These are phyloP conservation scores for Rhodosporidiobolus odoratus DNA, from an alignment of 768 basidiomycete species.

Conservation along the genomic window DNA sequence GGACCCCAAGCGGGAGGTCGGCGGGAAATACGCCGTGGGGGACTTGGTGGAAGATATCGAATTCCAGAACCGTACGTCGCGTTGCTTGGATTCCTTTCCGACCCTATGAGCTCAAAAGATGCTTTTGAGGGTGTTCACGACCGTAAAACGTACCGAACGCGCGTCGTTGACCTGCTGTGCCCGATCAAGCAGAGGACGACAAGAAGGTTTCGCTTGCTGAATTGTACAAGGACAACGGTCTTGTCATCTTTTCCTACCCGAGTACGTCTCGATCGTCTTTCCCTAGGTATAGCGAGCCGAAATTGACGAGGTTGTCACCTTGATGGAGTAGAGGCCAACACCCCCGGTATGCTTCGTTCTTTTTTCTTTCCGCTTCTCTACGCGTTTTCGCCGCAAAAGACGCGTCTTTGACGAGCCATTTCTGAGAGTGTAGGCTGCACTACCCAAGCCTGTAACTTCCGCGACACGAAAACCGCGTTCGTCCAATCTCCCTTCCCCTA, in stretches of 20 bases:
- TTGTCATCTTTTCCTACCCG: constrained; percentile 77
- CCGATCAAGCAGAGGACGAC: constrained; percentile 46
- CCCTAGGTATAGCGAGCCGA: neutral
- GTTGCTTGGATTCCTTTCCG: constrained; percentile 69
- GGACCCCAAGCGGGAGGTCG: constrained; percentile 10
- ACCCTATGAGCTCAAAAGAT: constrained; percentile 56
- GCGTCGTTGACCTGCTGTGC: neutral
- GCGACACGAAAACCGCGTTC: neutral
- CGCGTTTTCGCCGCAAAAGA: neutral
- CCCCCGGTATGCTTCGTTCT: constrained; percentile 22
- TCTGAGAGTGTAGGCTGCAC: constrained; percentile 63
- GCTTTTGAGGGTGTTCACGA: constrained; percentile 55
- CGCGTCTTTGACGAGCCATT: neutral
- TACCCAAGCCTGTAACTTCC: constrained; percentile 81
- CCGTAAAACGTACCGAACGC: neutral
- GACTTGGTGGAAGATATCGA: constrained; percentile 66
- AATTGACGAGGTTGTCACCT: no score
- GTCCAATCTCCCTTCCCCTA: neutral
- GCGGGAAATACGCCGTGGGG: constrained; percentile 59
- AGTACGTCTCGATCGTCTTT: neutral
- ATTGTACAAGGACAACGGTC: constrained; percentile 47
- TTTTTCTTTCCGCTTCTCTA: constrained; percentile 3
- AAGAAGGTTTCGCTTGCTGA: constrained; percentile 17
- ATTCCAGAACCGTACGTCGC: constrained; percentile 80
- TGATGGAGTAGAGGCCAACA: constrained; percentile 27